Conservation (phyloP, 2,329 filamentous ascomycete species). For the Volutella citrinella region DNA sequence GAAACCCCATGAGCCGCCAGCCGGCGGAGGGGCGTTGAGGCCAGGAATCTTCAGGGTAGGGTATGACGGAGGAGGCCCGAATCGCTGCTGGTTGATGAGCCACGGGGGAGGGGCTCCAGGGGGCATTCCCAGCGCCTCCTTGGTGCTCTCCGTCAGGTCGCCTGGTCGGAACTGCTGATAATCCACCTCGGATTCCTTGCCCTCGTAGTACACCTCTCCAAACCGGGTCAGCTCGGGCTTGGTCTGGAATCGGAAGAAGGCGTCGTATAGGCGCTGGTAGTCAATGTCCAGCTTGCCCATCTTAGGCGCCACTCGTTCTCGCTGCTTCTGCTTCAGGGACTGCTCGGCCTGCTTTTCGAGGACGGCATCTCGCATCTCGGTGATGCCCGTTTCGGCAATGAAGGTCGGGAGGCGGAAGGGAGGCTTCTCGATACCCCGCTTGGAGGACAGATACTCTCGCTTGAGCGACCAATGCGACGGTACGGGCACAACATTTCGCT, state of each 20-base stretch:
- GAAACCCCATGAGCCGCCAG: constrained; percentile 91
- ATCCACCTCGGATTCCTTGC: constrained; percentile 97
- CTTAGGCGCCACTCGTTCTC: constrained; percentile 90
- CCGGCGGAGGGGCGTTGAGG: constrained; percentile 86
- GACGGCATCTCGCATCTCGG: constrained; percentile 96
- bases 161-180: constrained; percentile 86
- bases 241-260: constrained; percentile 96
- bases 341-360: constrained; percentile 94
- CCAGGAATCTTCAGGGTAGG: constrained; percentile 93
- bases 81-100: constrained; percentile 95
- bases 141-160: constrained; percentile 83
- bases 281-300: constrained; percentile 98
- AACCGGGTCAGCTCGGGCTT: constrained; percentile 93
- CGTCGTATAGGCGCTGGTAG: constrained; percentile 96
- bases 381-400: constrained; percentile 94
- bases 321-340: constrained; percentile 89
- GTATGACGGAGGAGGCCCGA: constrained; percentile 90
- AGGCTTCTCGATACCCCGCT: constrained; percentile 93
- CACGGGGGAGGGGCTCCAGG: constrained; percentile 91
- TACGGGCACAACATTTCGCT: constrained; percentile 93
- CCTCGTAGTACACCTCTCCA: constrained; percentile 99
- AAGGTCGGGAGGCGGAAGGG: constrained; percentile 92
- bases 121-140: constrained; percentile 90
- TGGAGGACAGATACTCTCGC: constrained; percentile 94
- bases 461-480: constrained; percentile 94